Evolutionary conservation across 2,329 filamentous ascomycete genomes (phyloP).

Genomic region (Trichoderma harzianum): DNA sequence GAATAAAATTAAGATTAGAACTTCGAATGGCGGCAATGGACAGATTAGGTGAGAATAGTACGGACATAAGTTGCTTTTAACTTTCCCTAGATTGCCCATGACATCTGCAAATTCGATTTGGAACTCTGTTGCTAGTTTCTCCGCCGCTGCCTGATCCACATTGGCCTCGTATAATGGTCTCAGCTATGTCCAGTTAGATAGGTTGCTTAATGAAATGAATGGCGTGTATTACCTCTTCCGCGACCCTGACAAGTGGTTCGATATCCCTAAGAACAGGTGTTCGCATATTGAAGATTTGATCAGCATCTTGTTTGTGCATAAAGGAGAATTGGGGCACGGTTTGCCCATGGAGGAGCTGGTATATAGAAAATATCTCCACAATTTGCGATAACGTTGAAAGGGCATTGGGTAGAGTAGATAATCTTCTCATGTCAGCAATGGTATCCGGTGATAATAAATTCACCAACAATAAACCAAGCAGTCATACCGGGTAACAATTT

Average conservation of each 20-base stretch:
- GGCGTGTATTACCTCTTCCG: background rate
- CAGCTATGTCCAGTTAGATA: background rate
- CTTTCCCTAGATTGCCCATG: background rate
- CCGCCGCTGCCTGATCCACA: background rate
- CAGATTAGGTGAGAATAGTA: background rate
- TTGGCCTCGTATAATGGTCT: background rate
- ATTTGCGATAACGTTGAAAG: background rate
- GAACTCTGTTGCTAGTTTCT: background rate
- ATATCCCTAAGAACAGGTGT: background rate
- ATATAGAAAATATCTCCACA: background rate
- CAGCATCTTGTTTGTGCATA: background rate
- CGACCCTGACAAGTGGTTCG: background rate
- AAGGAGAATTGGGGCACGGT: background rate
- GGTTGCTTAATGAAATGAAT: too few species aligned
- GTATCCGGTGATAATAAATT: background rate
- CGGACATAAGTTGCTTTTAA: background rate
- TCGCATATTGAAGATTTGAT: background rate
- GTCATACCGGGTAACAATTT: background rate
- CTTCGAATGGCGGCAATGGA: background rate
- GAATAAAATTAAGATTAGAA: background rate
- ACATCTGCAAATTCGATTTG: background rate
- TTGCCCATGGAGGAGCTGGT: background rate
- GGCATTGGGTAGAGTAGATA: background rate
- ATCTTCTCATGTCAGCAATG: background rate
- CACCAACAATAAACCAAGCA: fast-evolving